Conservation (phyloP, 768 basidiomycete species). For the Gautieria morchelliformis region DNA sequence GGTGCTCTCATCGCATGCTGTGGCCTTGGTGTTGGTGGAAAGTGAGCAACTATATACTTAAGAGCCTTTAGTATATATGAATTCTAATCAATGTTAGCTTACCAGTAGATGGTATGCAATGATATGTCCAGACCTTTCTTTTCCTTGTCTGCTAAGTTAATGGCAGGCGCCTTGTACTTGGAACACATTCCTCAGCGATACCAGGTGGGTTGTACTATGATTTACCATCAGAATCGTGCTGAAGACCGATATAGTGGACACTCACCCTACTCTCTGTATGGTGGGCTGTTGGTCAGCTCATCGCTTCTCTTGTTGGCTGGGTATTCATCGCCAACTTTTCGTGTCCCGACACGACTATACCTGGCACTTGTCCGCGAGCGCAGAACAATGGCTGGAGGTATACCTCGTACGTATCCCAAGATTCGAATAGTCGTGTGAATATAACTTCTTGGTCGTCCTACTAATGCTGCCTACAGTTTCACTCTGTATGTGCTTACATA, state of each 20-base stretch:
- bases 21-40: conserved; percentile 43
- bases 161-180: conserved; percentile 33
- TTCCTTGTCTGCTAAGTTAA: conserved; percentile 10
- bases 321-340: conserved; percentile 48
- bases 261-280: conserved; percentile 44
- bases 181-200: conserved; percentile 35
- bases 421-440: not conserved
- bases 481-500: conserved; percentile 25
- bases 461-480: conserved; percentile 20
- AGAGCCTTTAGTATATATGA: conserved; percentile 11
- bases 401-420: conserved; percentile 29
- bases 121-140: not conserved
- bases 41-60: conserved; percentile 31
- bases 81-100: conserved; percentile 19
- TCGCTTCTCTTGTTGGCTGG: conserved; percentile 44
- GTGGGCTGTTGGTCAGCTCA: conserved; percentile 44
- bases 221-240: not conserved
- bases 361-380: conserved; percentile 34
- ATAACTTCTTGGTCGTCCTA: not conserved
- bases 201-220: conserved; percentile 21
- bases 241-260: conserved; percentile 30
- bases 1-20: conserved; percentile 32
- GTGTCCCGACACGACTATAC: conserved; percentile 25
- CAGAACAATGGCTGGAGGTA: conserved; percentile 59
- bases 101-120: conserved; percentile 38